Evolutionary conservation across 768 basidiomycete genomes (phyloP).

Genomic region (Calvatia gigantea): DNA sequence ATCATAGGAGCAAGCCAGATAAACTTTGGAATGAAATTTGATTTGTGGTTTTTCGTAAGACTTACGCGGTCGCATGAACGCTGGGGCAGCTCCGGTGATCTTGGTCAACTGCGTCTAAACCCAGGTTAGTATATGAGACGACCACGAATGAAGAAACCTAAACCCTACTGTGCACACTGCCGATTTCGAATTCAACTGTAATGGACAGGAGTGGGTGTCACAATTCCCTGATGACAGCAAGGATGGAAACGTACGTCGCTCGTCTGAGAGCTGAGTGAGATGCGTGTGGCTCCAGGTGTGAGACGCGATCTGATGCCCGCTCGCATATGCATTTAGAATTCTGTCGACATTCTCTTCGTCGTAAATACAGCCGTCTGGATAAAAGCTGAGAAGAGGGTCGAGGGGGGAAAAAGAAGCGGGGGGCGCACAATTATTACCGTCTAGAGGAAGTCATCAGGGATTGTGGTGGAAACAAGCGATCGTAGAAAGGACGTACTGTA

Average conservation of each 20-base stretch:
- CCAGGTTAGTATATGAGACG: no score
- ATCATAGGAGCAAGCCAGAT: not conserved
- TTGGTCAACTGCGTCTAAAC: slow-evolving; percentile 20
- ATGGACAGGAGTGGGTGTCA: not conserved
- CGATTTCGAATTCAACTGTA: slow-evolving; percentile 21
- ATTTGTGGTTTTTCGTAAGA: no score
- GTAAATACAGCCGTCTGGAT: slow-evolving; percentile 30
- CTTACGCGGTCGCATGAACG: slow-evolving; percentile 35
- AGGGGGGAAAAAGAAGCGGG: not conserved
- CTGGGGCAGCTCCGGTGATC: slow-evolving; percentile 29
- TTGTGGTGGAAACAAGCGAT: not conserved
- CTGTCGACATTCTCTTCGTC: slow-evolving; percentile 21
- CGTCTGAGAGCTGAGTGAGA: slow-evolving; percentile 25
- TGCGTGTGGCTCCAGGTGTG: slow-evolving; percentile 33
- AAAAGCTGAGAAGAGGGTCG: not conserved
- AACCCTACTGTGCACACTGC: slow-evolving; percentile 17
- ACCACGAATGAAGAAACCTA: not conserved
- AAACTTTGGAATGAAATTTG: not conserved
- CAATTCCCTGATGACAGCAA: not conserved
- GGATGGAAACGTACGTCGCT: slow-evolving; percentile 20
- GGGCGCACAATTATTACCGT: slow-evolving; percentile 26
- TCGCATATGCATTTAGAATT: slow-evolving; percentile 25
- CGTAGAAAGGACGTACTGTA: slow-evolving; percentile 24
- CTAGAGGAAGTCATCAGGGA: slow-evolving; percentile 11
- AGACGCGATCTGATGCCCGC: slow-evolving; percentile 32